These are phyloP conservation scores for Rhodotorula kratochvilovae DNA, from an alignment of 768 basidiomycete species.

Conservation along the genomic window DNA sequence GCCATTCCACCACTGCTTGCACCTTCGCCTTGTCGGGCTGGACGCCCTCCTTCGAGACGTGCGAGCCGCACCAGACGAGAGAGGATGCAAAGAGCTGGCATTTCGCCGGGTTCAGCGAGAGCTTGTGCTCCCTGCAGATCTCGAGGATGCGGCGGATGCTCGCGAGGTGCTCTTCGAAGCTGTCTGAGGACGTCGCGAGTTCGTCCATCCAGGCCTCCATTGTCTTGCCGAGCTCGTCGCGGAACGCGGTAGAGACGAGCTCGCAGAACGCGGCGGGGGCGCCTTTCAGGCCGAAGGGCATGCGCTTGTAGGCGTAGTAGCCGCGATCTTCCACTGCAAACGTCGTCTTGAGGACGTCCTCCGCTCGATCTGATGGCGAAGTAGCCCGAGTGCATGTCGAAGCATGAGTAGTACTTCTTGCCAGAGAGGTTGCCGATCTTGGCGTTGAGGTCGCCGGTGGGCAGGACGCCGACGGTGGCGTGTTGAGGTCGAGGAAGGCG, in stretches of 20 bases:
- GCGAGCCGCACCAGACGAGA: background rate
- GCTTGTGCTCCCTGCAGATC: background rate
- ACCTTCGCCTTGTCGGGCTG: background rate
- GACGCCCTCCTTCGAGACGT: background rate
- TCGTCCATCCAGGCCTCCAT: conserved; percentile 1
- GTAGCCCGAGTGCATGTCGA: background rate
- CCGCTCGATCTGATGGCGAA: background rate
- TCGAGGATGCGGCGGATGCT: background rate
- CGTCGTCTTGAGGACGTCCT: conserved; percentile 2
- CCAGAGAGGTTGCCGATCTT: background rate
- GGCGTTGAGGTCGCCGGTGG: conserved; percentile 1
- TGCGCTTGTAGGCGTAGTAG: conserved; percentile 1
- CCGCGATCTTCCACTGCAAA: background rate
- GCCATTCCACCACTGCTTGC: background rate
- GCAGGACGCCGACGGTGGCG: background rate
- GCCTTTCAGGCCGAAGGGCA: background rate
- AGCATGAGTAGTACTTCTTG: conserved; percentile 1
- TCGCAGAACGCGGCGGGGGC: background rate
- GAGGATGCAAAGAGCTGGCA: background rate
- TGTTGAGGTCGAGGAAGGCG: conserved; percentile 5
- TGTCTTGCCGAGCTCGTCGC: background rate
- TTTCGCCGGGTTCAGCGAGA: background rate
- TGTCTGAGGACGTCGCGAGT: background rate
- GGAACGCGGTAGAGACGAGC: background rate
- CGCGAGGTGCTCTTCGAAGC: background rate